A percentile compares a stretch with the other conserved stretches of the same genome.
Conservation (phyloP, 2,329 filamentous ascomycete species). For the Blumeria hordei region DNA sequence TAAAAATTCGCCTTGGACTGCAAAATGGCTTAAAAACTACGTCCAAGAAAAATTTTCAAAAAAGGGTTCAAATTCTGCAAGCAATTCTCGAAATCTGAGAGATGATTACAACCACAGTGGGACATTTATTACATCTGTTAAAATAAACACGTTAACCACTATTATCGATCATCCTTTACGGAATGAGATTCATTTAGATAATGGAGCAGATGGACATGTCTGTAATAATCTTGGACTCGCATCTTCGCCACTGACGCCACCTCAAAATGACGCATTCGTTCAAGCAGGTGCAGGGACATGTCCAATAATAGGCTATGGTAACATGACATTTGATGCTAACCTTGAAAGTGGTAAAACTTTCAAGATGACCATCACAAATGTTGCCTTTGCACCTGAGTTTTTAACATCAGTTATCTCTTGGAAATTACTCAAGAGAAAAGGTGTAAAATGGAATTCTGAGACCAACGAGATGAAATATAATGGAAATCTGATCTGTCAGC, state of each 20-base stretch:
- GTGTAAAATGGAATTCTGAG: background rate
- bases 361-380: background rate
- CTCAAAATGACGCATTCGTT: background rate
- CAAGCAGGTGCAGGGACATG: background rate
- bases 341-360: background rate
- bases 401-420: background rate
- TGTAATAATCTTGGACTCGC: background rate
- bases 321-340: background rate
- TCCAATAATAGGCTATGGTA: background rate
- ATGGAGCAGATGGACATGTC: background rate
- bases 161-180: too few species aligned
- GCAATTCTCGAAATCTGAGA: background rate
- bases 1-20: background rate
- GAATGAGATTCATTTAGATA: background rate
- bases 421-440: background rate
- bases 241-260: background rate
- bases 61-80: background rate
- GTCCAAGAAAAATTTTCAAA: background rate
- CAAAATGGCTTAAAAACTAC: background rate
- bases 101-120: background rate
- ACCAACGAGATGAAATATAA: background rate
- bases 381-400: slow-evolving; percentile 1
- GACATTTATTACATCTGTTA: background rate
- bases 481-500: background rate
- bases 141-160: background rate